Conservation (phyloP, 495 filamentous ascomycete species). For the Penicillium roqueforti region DNA sequence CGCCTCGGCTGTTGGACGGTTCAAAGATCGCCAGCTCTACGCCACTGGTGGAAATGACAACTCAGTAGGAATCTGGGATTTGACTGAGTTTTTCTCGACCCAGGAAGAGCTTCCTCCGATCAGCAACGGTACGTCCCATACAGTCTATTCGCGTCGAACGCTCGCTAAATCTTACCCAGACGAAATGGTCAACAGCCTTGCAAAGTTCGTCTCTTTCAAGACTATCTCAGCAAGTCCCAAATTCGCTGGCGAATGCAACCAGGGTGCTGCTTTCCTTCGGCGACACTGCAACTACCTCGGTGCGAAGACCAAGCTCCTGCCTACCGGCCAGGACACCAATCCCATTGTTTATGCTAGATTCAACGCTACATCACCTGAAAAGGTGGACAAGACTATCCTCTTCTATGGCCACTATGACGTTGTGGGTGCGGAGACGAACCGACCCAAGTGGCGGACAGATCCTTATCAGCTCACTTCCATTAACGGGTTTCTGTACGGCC, state of each 20-base stretch:
- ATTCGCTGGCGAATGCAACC: conserved; percentile 83
- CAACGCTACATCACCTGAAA: conserved; percentile 48
- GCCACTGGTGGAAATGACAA: conserved; percentile 96
- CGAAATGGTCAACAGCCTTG: conserved; percentile 76
- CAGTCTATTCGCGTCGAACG: background rate
- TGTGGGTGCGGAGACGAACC: conserved; percentile 82
- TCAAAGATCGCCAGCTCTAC: conserved; percentile 67
- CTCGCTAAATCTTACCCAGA: conserved; percentile 40
- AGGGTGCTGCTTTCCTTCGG: conserved; percentile 85
- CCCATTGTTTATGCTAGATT: conserved; percentile 90
- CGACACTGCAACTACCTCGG: conserved; percentile 86
- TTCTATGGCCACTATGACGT: conserved; percentile 99
- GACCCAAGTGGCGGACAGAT: conserved; percentile 73
- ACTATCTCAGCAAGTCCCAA: conserved; percentile 83
- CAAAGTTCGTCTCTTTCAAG: conserved; percentile 81
- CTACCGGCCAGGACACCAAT: conserved; percentile 69
- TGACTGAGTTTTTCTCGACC: conserved; percentile 51
- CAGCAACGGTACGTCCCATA: conserved; percentile 50
- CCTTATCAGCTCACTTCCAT: conserved; percentile 82
- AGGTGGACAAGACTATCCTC: conserved; percentile 78
- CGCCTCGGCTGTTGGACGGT: conserved; percentile 70
- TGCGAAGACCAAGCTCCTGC: conserved; percentile 79
- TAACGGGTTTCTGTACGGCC: conserved; percentile 94
- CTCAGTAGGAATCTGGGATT: conserved; percentile 81
- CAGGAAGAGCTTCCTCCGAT: conserved; percentile 46